Base-by-base conservation (phyloP, 2,329 filamentous ascomycete genomes). In the Aspergillus hiratsukae region DNA sequence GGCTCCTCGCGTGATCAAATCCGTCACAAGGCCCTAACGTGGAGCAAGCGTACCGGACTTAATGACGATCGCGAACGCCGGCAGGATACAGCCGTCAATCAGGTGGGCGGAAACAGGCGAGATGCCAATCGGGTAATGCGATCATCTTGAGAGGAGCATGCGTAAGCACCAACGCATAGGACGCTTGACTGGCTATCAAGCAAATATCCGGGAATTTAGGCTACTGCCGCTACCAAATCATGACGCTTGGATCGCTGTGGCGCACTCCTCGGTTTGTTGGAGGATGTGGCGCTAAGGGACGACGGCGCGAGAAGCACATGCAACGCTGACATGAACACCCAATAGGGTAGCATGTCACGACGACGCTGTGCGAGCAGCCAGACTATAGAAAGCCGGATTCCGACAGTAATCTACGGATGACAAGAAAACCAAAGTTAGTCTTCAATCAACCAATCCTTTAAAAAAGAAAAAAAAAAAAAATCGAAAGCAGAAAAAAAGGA, bases 351-450 rank as follows among this genome's bases (percentile, higher is more conserved):
- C 52, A 51, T 41, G 41, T 52, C 51, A 51, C 57, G 49, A 48
- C 52, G 52, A 48, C 49, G 43, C 57, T 49, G 31, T 21, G 29
- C 29, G 49, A 40, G 49, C 45, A 54, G 53, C 48, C 61, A 58
- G 56, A 62, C 67, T 76, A 79, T 64, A 79, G 66, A 67, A 79
- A 79, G 58, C 76, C 76, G 51, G 76, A 79, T 67, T 79, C 76
- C 56, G 76, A 78, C 45, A 79, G 69, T 52, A 79, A 70, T 74
- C 75, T 77, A 76, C 73, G 58, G 54, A 60, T 58, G 60, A 59
- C 56, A 63, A 55, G 63, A 66, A 57, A 64, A 58, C 62, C 61
- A 59, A 35, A 57, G 72, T 73, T 69, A 72, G 69, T 73, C 64
- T 65, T 63, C 61, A 57, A 57, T 62, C 61, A 58, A 64, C 55